Evolutionary conservation across 306 rosid genomes (phyloP), one percentile per base, ranked within the genome.

Genomic region (Aeschynomene evenia): DNA sequence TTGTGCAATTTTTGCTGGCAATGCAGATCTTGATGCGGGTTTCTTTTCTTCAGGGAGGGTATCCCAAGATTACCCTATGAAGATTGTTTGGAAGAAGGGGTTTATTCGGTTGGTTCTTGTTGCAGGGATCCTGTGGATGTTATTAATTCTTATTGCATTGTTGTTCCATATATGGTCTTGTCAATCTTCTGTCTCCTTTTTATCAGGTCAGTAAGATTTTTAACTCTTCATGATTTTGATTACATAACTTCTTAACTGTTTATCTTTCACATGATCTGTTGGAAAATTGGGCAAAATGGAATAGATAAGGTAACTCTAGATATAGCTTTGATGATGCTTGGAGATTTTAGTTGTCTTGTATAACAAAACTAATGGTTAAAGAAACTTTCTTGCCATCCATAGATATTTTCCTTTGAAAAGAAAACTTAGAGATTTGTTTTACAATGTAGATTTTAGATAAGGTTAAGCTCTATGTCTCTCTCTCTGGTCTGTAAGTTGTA

Each of bases 121-220:
- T 11, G 81, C 78, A 46, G 97, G 97, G 62, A 91, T 94, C 79
- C 83, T 91, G 85, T 94, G 97, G 99, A 85, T 91, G 92, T 61
- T 94, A 21, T 78, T 94, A 36, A 86, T 90, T 88, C 98, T 94
- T 63, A 63, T 80, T 29, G 98, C 98, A 15, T 80, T 88, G 31
- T 73, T 90, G 83, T 84, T 90, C 56, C 98, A 94, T 75, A 69
- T 94, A 20, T 94, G 98, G 98, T 90, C 97, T 37, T 94, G 98
- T 80, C 96, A 85, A 48, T 79, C 97, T 58, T 83, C 96, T 37
- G 67, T 95, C 66, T 78, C 92, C 39, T 81, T 94, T 72, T 76
- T 94, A 67, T 87, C 96, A 71, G 97, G 99, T 94, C 84, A 42
- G 46, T 59, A 1, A 28, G 15, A 10, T 21, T 71, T 62, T 26